Base-by-base conservation (phyloP, 163 green algal genomes). In the Scenedesmus sp. region DNA sequence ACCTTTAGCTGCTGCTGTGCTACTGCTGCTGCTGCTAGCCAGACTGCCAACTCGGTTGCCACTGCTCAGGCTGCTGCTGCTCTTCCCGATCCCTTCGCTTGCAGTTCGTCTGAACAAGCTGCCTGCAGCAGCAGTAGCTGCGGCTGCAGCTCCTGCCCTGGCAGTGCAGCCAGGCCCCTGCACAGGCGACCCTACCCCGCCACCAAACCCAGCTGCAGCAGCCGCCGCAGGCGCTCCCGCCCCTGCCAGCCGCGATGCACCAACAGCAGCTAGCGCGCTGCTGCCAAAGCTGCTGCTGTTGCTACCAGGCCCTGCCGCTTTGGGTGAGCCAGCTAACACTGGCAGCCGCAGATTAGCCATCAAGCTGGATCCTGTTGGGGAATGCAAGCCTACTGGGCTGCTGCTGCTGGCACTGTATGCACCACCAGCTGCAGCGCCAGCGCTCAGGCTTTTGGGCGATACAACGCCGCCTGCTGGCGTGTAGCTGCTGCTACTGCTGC, bases 281-380 rank as follows among this genome's bases (percentile, higher is more conserved):
- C 72, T 81, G 72, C 72, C 49, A 6, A 9, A 49, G 35, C 37
- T 81, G 72, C 72, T 81, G 16, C 70, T n/a, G n/a, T n/a, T 46
- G 22, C 70, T 80, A 33, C 72, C n/a, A 2, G 72, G 15, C 5
- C 24, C 72, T 49, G 72, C 80, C 40, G 80, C 42, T 42, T 89
- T 89, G 33, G 85, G 85, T 70, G 85, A 89, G 35, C 85, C 85
- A 56, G 85, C 85, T 37, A 89, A 33, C 2, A 89, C 85, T 37
- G 85, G 85, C 65, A 89, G 73, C 37, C 85, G 61, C 37, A 89
- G 16, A 26, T 83, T 83, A 22, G 33, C 44, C 68, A 72, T n/a
- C 16, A 83, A 72, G 16, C 6, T 83, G 0, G 85, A 83, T 33
- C 85, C 85, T 40, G 85, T 89, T 30, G 85, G 85, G n/a, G 85